A percentile compares a stretch with the other conserved stretches of the same genome.
Evolutionary conservation across 1,284 basidiomycete species (phyloP).

Genomic region (Athelia sp.): DNA sequence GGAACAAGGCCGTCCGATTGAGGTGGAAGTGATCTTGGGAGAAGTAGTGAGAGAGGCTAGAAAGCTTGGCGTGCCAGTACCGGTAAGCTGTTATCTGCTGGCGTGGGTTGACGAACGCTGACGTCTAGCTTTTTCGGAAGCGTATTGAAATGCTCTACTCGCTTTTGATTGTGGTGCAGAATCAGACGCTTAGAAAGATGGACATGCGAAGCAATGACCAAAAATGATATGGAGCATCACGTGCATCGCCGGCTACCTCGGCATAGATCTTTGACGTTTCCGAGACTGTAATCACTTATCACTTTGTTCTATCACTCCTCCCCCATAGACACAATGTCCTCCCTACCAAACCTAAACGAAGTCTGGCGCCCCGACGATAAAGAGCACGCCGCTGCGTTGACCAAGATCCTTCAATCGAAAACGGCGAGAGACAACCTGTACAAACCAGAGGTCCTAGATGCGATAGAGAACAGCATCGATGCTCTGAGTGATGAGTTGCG

Average conservation of each 20-base stretch:
- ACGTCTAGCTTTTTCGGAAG: slow-evolving; percentile 13
- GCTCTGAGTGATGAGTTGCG: slow-evolving; percentile 50
- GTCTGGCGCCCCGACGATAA: neutral
- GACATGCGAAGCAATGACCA: neutral
- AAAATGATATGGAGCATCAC: no score
- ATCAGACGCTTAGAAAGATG: slow-evolving; percentile 22
- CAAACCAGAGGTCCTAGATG: slow-evolving; percentile 37
- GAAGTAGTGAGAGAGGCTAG: slow-evolving; percentile 30
- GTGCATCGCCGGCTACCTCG: no score
- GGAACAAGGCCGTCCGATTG: slow-evolving; percentile 34
- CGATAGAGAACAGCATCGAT: slow-evolving; percentile 54
- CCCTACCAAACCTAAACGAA: neutral
- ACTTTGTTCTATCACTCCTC: no score
- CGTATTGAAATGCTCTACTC: slow-evolving; percentile 34
- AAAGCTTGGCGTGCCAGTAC: slow-evolving; percentile 24
- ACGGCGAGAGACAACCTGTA: neutral
- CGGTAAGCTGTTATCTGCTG: slow-evolving; percentile 18
- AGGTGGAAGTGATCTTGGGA: slow-evolving; percentile 40
- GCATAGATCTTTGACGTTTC: no score
- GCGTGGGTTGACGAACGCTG: slow-evolving; percentile 1
- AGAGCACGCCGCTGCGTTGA: neutral
- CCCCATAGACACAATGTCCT: no score
- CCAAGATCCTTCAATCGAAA: neutral
- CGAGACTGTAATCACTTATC: no score
- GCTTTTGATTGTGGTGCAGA: slow-evolving; percentile 31